These are phyloP conservation scores for Apiospora hydei DNA, from an alignment of 2,329 filamentous ascomycete genomes.

Conservation along the genomic window DNA sequence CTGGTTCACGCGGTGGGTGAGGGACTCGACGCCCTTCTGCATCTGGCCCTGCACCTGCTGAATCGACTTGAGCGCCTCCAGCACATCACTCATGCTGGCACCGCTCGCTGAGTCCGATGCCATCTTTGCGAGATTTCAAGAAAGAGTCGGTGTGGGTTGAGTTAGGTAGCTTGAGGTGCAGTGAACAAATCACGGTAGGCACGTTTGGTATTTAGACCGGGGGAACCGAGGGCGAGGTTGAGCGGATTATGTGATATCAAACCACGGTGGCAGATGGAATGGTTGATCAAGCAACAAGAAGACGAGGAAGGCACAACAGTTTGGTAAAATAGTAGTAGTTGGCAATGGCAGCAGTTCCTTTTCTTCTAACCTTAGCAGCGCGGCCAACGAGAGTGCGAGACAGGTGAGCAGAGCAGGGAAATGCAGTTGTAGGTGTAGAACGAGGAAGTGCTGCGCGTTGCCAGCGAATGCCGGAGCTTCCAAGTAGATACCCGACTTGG, in stretches of 20 bases:
- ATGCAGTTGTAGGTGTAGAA: not conserved
- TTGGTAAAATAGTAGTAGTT: not conserved
- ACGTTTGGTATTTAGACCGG: not conserved
- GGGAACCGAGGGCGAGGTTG: not conserved
- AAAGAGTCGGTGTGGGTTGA: slow-evolving; percentile 5
- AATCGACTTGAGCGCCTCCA: slow-evolving; percentile 21
- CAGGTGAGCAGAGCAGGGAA: not conserved
- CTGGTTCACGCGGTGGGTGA: slow-evolving; percentile 21
- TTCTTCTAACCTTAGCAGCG: not conserved
- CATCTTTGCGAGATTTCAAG: slow-evolving; percentile 5
- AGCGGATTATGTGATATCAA: slow-evolving; percentile 12
- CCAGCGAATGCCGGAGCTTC: slow-evolving; percentile 19
- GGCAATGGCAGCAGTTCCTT: not conserved
- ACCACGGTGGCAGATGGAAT: not conserved
- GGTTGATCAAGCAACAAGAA: not conserved
- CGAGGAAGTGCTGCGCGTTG: not conserved
- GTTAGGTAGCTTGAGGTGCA: not conserved
- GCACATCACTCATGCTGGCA: slow-evolving; percentile 23
- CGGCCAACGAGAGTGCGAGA: not conserved
- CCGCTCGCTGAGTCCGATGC: slow-evolving; percentile 23
- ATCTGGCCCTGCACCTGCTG: slow-evolving; percentile 22
- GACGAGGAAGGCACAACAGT: not conserved
- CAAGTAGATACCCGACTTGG: slow-evolving; percentile 22
- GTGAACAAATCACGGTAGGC: not conserved
- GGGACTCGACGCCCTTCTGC: slow-evolving; percentile 24